A percentile compares a stretch with the other conserved stretches of the same genome.
These are phyloP conservation scores for Penicillium sp. DNA, from an alignment of 2,329 filamentous ascomycete genomes.

Conservation along the genomic window DNA sequence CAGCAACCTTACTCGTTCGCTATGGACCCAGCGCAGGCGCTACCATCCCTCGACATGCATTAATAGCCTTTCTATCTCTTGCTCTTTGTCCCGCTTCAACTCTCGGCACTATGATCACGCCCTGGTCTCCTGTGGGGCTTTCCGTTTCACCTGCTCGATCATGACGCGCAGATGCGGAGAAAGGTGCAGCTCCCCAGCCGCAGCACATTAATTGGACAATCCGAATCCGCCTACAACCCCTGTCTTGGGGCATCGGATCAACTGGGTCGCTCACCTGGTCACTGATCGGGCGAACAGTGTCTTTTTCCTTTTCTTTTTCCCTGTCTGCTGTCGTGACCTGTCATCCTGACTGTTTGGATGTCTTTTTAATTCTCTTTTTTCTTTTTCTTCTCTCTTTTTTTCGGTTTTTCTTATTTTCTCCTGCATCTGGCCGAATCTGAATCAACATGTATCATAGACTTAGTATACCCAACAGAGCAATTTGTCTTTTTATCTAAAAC, in stretches of 20 bases:
- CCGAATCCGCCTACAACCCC: neutral
- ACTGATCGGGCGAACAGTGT: conserved; percentile 3
- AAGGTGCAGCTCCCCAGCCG: conserved; percentile 1
- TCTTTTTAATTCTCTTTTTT: conserved; percentile 8
- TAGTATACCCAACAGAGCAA: conserved; percentile 33
- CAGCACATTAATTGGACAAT: conserved; percentile 12
- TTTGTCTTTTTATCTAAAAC: conserved; percentile 9
- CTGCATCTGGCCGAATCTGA: conserved; percentile 20
- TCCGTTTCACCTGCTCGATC: conserved; percentile 3
- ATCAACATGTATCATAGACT: conserved; percentile 34
- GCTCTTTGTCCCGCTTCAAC: conserved; percentile 8
- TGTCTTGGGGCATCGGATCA: conserved; percentile 5
- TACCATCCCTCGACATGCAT: conserved; percentile 8
- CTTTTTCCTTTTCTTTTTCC: conserved; percentile 3
- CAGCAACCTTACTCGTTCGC: conserved; percentile 5
- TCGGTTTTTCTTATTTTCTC: conserved; percentile 12
- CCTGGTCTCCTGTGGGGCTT: conserved; percentile 3
- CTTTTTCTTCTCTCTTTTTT: conserved; percentile 1
- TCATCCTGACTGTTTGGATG: conserved; percentile 13
- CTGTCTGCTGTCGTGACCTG: conserved; percentile 14
- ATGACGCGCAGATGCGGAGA: conserved; percentile 18
- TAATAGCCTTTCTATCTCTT: conserved; percentile 13
- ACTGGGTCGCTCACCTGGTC: conserved; percentile 8
- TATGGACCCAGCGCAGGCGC: conserved; percentile 16
- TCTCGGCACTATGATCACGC: neutral